Conservation (phyloP, 1,139 yeast genomes). For the Ogataea hybrid region DNA sequence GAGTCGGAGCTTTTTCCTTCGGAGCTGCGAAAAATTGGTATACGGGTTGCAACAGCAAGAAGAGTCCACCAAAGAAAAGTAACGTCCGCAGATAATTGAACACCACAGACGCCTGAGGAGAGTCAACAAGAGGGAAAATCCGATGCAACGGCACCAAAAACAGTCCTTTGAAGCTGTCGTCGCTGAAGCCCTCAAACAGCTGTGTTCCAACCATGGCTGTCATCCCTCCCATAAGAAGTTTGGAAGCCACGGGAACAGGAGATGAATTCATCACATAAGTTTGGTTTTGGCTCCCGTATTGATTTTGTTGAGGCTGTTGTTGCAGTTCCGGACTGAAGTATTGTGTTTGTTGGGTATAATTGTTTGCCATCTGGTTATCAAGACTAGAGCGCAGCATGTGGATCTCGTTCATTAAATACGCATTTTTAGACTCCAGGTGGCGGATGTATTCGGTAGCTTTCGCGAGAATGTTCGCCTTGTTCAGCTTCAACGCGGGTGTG, state of each 20-base stretch:
- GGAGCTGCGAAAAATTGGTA: conserved; percentile 4
- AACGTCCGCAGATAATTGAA: conserved; percentile 12
- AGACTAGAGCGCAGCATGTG: conserved; percentile 20
- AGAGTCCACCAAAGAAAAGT: conserved; percentile 21
- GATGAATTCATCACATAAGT: conserved; percentile 1
- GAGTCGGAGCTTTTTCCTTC: not conserved
- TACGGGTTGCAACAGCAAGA: conserved; percentile 19
- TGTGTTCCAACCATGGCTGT: conserved; percentile 32
- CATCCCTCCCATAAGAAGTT: conserved; percentile 33
- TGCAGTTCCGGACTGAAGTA: not conserved
- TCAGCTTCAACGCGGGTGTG: conserved; percentile 81
- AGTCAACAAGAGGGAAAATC: conserved; percentile 24
- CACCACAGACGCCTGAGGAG: conserved; percentile 12
- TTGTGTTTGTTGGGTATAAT: conserved; percentile 12
- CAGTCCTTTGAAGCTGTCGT: conserved; percentile 23
- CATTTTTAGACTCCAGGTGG: conserved; percentile 75
- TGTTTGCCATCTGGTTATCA: conserved; percentile 12
- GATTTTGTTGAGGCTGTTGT: not conserved
- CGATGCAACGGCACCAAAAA: conserved; percentile 24
- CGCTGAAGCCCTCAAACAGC: conserved; percentile 16
- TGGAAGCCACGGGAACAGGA: conserved; percentile 22
- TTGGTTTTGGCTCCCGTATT: not conserved
- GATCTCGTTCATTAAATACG: conserved; percentile 49
- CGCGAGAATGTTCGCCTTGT: conserved; percentile 83
- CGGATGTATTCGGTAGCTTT: conserved; percentile 90